These are phyloP conservation scores for Chrysanthemum makinoi DNA, from an alignment of 129 eudicot species.

Conservation along the genomic window DNA sequence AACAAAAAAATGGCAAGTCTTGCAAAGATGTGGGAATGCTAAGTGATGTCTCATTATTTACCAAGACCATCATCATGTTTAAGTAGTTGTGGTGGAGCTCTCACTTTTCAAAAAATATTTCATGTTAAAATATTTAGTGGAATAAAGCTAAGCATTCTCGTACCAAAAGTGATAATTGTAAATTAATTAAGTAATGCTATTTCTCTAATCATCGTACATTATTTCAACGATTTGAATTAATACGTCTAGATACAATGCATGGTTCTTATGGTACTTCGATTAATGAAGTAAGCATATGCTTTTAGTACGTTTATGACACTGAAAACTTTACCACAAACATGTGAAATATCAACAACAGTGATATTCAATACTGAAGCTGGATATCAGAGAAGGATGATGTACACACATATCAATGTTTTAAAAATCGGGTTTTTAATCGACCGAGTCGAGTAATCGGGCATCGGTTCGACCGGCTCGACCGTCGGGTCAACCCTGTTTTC, in stretches of 20 bases:
- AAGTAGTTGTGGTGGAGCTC: slow-evolving; percentile 53
- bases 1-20: slow-evolving; percentile 3
- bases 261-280: neutral
- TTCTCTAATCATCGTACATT: neutral
- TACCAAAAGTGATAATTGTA: slow-evolving; percentile 6
- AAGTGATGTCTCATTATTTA: slow-evolving; percentile 8
- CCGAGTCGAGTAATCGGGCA: too few species aligned
- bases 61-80: slow-evolving; percentile 26
- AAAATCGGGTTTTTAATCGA: too few species aligned
- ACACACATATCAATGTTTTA: too few species aligned
- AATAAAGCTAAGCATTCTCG: slow-evolving; percentile 28
- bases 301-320: neutral
- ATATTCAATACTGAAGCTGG: neutral
- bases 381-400: too few species aligned
- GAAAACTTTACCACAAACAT: neutral
- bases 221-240: slow-evolving; percentile 9
- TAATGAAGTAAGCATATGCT: neutral
- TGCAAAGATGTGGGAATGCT: slow-evolving; percentile 17
- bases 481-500: too few species aligned
- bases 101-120: slow-evolving; percentile 27
- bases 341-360: neutral
- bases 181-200: neutral
- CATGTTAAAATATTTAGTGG: slow-evolving; percentile 24
- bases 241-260: slow-evolving; percentile 17
- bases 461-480: too few species aligned